Base-by-base conservation (phyloP, 345 rosid species). In the Hirschfeldia incana region DNA sequence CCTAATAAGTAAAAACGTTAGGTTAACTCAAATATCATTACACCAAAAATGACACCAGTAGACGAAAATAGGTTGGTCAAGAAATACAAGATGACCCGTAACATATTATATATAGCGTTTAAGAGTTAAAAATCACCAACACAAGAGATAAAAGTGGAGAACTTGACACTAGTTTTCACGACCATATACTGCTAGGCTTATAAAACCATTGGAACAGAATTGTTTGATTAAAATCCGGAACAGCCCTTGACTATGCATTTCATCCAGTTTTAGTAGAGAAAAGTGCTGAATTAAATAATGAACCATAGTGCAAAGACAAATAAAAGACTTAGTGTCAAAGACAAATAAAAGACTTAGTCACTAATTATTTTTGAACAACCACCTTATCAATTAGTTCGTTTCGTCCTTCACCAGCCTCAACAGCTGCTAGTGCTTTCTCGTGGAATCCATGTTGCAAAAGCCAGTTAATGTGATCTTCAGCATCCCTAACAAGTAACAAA, bases 381-480 rank as follows among this genome's bases (percentile, higher is more conserved):
- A 95, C 99, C 99, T 95, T 97, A 74, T 93, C 98, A 82, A 95
- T 78, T 69, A 95, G 97, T 84, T 93, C 97, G 80, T 91, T 90
- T 66, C 91, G 89, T 79, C 97, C 98, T 78, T 91, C 97, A 78
- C 94, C 94, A 28, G 97, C 94, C 87, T 95, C 99, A 77, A 88
- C 99, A 63, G 99, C 98, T 70, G 91, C 99, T 78, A 95, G 83
- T 73, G 99, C 99, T 85, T 95, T 95, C 84, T 93, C 98, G 78
- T 95, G 99, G 85, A 91, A 89, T 44, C 97, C 98, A 86, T 93
- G 99, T 84, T 90, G 97, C 79, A 95, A 91, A 85, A 95, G 98
- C 99, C 99, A 95, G 70, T 97, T 82, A 70, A 95, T 93, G 78
- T 95, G 99, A 85, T 95, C 99, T 85, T 95, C 99, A 49, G 97